Evolutionary conservation across 1,284 basidiomycete species (phyloP).

Genomic region (Moniliella sp.): DNA sequence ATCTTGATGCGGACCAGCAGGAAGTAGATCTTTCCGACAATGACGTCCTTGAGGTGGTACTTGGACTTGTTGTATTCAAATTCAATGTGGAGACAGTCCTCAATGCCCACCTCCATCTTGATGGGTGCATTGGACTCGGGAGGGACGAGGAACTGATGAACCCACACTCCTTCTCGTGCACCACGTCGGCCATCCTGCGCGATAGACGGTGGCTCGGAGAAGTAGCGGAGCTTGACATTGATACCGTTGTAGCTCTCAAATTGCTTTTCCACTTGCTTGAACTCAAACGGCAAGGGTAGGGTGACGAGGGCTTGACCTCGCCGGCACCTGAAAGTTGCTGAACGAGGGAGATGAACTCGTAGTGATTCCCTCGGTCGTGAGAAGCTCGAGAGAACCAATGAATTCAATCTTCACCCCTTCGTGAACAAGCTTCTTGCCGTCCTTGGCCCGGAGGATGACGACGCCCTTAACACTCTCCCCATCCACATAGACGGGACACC

Average conservation of each 20-base stretch:
- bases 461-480: constrained; percentile 70
- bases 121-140: constrained; percentile 91
- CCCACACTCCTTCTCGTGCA: constrained; percentile 88
- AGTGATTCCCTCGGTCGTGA: constrained; percentile 87
- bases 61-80: constrained; percentile 99
- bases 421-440: constrained; percentile 82
- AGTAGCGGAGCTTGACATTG: constrained; percentile 87
- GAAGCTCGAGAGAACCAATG: constrained; percentile 82
- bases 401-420: constrained; percentile 97
- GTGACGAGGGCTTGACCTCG: constrained; percentile 78
- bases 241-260: constrained; percentile 80
- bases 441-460: constrained; percentile 67
- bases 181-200: constrained; percentile 69
- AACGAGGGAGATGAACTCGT: constrained; percentile 82
- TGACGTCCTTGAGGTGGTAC: constrained; percentile 94
- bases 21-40: constrained; percentile 98
- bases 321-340: constrained; percentile 83
- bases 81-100: constrained; percentile 96
- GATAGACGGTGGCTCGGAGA: constrained; percentile 73
- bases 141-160: constrained; percentile 92
- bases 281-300: constrained; percentile 64
- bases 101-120: constrained; percentile 99
- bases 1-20: constrained; percentile 95
- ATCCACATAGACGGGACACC: constrained; percentile 83
- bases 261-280: constrained; percentile 77